Evolutionary conservation across 306 rosid genomes (phyloP).

Genomic region (Carpinus viminea): DNA sequence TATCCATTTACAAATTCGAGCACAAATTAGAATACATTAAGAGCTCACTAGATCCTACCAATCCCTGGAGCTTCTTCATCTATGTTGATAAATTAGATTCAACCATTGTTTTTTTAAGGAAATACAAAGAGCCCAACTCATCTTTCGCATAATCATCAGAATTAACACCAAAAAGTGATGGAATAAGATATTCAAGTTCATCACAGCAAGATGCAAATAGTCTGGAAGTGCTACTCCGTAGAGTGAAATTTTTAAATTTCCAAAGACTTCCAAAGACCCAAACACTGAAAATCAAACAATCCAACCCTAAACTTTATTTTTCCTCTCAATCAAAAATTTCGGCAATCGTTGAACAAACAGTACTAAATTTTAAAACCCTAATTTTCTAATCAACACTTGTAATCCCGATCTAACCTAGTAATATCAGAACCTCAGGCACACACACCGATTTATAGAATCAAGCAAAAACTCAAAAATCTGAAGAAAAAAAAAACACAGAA

Average conservation of each 20-base stretch:
- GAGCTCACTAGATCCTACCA: not conserved
- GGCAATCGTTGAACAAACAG: not conserved
- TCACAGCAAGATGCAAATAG: not conserved
- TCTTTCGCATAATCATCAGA: not conserved
- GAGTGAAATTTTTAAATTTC: not conserved
- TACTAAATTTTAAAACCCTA: not conserved
- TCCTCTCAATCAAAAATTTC: not conserved
- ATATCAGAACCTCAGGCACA: not conserved
- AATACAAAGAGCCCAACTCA: not conserved
- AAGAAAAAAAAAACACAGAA: not conserved
- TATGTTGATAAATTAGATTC: not conserved
- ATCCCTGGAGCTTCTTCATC: not conserved
- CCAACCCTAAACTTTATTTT: not conserved
- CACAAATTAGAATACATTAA: not conserved
- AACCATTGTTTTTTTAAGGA: not conserved
- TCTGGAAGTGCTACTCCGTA: not conserved
- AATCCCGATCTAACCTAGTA: not conserved
- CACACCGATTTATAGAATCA: not conserved
- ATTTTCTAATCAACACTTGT: not conserved
- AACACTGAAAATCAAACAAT: not conserved
- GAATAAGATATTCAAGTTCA: not conserved
- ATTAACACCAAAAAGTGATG: not conserved
- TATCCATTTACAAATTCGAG: not conserved
- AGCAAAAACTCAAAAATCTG: not conserved
- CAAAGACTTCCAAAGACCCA: not conserved